A percentile compares a stretch with the other conserved stretches of the same genome.
Conservation (phyloP, 2,329 filamentous ascomycete genomes). For the Cordyceps pruinosa region DNA sequence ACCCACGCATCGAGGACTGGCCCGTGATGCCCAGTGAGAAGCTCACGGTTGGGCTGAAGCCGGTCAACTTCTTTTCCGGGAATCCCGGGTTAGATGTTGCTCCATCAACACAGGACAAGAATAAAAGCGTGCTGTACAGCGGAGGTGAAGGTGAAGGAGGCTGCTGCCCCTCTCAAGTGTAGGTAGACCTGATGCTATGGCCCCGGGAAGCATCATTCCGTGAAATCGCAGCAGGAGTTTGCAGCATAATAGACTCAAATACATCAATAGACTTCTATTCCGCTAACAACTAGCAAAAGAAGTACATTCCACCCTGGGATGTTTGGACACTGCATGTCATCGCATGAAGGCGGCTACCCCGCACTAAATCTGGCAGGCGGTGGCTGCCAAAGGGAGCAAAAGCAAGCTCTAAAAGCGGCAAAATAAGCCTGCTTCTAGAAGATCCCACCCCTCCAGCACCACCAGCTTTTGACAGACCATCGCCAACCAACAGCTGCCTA, state of each 20-base stretch:
- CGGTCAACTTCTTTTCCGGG: slow-evolving; percentile 45
- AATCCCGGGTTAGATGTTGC: slow-evolving; percentile 47
- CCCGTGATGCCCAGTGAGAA: slow-evolving; percentile 61
- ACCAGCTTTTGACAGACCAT: neutral
- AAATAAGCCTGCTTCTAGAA: slow-evolving; percentile 30
- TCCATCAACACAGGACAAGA: slow-evolving; percentile 29
- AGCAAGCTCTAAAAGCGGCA: neutral
- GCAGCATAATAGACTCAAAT: too few relatives aligned
- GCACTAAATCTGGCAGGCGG: slow-evolving; percentile 30
- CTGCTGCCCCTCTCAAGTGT: neutral
- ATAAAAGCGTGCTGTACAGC: slow-evolving; percentile 25
- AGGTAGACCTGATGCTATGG: too few relatives aligned
- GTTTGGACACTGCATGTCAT: too few relatives aligned
- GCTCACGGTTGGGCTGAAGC: slow-evolving; percentile 43
- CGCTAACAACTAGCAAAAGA: too few relatives aligned
- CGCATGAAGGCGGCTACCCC: too few relatives aligned
- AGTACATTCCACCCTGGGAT: too few relatives aligned
- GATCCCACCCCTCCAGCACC: slow-evolving; percentile 11
- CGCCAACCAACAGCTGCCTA: neutral
- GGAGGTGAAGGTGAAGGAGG: neutral
- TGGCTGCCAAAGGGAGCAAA: slow-evolving; percentile 18
- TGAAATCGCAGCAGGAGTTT: too few relatives aligned
- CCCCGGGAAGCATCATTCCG: too few relatives aligned
- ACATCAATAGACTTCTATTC: too few relatives aligned
- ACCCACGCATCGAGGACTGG: slow-evolving; percentile 60